Evolutionary conservation across 345 rosid species (phyloP).

Genomic region (Ricinus communis): DNA sequence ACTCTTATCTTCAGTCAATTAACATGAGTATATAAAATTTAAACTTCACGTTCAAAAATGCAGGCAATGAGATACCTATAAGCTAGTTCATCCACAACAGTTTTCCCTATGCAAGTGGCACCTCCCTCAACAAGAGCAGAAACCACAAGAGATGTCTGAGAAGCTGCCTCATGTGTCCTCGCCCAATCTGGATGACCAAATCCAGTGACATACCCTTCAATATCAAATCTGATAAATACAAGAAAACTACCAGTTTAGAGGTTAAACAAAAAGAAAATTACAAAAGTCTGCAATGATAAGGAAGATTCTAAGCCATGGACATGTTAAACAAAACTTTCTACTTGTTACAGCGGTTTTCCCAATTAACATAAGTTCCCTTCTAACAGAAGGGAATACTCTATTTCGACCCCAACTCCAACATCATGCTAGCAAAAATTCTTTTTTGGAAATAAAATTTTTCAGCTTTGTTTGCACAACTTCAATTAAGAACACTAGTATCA

Average conservation of each 20-base stretch:
- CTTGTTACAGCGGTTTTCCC: not conserved
- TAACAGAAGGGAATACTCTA: not conserved
- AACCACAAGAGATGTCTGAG: conserved; percentile 60
- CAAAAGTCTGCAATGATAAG: not conserved
- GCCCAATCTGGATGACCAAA: conserved; percentile 97
- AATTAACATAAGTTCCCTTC: not conserved
- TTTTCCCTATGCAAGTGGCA: conserved; percentile 91
- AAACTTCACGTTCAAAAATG: not conserved
- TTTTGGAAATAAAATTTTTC: not conserved
- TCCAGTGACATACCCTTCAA: conserved; percentile 82
- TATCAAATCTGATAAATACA: conserved; percentile 63
- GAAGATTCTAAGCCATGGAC: not conserved
- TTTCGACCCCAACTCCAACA: not conserved
- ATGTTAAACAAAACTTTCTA: not conserved
- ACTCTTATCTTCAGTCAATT: not conserved
- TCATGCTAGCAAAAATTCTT: not conserved
- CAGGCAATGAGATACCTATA: conserved; percentile 46
- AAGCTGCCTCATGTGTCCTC: conserved; percentile 66
- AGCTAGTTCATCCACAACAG: conserved; percentile 84
- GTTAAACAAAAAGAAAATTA: not conserved
- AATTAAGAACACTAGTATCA: not conserved
- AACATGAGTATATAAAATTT: not conserved
- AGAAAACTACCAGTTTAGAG: conserved; percentile 9
- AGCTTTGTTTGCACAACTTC: not conserved
- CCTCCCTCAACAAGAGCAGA: conserved; percentile 84